Evolutionary conservation across 2,329 filamentous ascomycete species (phyloP), one percentile per base, ranked within the genome.

Genomic region (Aspergillus sp.): DNA sequence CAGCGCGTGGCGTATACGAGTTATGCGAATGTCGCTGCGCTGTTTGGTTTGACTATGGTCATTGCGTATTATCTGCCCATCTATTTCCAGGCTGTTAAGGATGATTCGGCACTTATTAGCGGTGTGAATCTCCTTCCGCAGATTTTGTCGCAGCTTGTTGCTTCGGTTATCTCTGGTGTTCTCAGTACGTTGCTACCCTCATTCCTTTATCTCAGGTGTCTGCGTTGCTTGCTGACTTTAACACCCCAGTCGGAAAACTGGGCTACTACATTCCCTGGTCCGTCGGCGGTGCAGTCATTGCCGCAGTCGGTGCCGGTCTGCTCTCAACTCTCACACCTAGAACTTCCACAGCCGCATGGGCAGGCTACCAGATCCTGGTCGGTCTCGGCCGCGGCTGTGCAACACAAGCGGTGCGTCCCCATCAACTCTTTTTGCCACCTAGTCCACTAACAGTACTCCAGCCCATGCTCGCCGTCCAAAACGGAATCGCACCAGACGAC

Each of bases 341-440:
- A 37, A 76, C 78, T 3, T 61, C 73, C 0, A 67, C 69, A 0
- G 68, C 62, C 2, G 67, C 73, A 33, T 82, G 79, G 80, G 76
- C 81, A 21, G 80, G 80, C 8, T 82, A 77, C 64, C 78, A 83
- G 54, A 69, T 78, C 4, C 59, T 83, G 3, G 58, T 73, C 4
- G 81, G 79, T 19, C 66, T 75, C 3, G 77, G 79, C 2, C 66
- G 77, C 12, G 80, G 80, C 8, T 55, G 59, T 5, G 64, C 52
- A 4, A 57, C 64, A 17, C 70, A 71, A 56, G 58, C 60, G 6
- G 70, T 71, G 45, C 55, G 63, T 51, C 24, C 46, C 37, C 24
- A 6, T 12, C 4, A 19, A 6, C 9, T 15, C 43, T 8, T n/a
- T 4, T 4, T n/a, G n/a, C n/a, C n/a, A n/a, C n/a, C n/a, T n/a